Percentiles rank a stretch among this genome's conserved stretches.
Evolutionary conservation across 371 early-diverging fungal species (phyloP).

Genomic region (Apophysomyces sp.): DNA sequence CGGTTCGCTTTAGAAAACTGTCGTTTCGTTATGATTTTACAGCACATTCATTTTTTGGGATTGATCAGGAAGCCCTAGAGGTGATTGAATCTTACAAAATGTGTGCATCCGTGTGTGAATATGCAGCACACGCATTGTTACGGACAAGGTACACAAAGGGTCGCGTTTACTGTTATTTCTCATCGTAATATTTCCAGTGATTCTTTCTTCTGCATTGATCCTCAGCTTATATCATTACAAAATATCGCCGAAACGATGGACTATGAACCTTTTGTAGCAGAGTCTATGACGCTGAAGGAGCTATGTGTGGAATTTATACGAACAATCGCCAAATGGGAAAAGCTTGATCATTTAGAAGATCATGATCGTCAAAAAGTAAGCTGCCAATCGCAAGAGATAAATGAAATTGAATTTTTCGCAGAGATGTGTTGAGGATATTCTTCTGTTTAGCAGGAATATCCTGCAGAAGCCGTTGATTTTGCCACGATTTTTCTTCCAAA

Average conservation of each 20-base stretch:
- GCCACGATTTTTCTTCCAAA: constrained; percentile 31
- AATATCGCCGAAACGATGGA: constrained; percentile 2
- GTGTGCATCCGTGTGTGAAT: constrained; percentile 32
- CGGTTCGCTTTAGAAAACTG: constrained; percentile 19
- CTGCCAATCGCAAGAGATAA: neutral
- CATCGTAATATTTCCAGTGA: neutral
- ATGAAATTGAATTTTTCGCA: neutral
- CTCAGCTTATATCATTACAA: constrained; percentile 29
- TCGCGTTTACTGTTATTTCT: neutral
- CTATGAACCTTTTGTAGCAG: neutral
- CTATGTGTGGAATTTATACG: constrained; percentile 18
- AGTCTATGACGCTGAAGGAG: neutral
- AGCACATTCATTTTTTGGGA: constrained; percentile 22
- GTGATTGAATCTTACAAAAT: constrained; percentile 28
- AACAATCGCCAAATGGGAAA: constrained; percentile 22
- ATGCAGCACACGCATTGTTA: constrained; percentile 24
- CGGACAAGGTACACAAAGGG: constrained; percentile 9
- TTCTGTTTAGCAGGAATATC: constrained; percentile 13
- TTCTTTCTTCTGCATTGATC: constrained; percentile 31
- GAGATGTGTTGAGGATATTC: constrained; percentile 19
- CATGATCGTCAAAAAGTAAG: constrained; percentile 10
- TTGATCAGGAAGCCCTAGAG: constrained; percentile 18
- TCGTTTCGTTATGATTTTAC: constrained; percentile 34
- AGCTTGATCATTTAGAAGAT: constrained; percentile 13
- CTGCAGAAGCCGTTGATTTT: constrained; percentile 24